phyloP scores from a whole-genome alignment of 2,329 filamentous ascomycete genomes.

The Diaporthe citriasiana region DNA sequence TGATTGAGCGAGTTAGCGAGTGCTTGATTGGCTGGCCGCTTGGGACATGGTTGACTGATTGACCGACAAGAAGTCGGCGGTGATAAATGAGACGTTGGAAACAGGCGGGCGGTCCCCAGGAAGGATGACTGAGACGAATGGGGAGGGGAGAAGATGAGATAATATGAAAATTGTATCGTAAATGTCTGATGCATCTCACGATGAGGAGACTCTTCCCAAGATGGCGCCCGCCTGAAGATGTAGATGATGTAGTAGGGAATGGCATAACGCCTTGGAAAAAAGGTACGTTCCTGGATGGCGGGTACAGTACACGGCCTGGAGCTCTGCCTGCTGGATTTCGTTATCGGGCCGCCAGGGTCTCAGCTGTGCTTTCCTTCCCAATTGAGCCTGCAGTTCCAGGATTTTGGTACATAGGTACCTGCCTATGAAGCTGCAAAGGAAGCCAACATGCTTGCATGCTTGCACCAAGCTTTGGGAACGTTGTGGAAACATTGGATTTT shows the following conservation, averaged over 20 bases:
- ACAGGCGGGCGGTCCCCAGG: not conserved
- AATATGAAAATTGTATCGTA: not conserved
- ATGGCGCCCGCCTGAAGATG: not conserved
- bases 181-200: not conserved
- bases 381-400: not conserved
- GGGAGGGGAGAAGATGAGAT: not conserved
- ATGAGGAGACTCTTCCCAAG: not conserved
- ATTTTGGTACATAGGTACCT: not conserved
- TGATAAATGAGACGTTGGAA: not conserved
- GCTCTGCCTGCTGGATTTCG: conserved; percentile 8
- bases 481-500: not conserved
- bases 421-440: not conserved
- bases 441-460: not conserved
- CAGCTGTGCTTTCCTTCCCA: not conserved
- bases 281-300: not conserved
- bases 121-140: not conserved
- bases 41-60: not conserved
- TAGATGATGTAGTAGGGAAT: not conserved
- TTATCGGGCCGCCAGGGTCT: not conserved
- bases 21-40: not conserved
- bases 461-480: too few relatives aligned
- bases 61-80: too few relatives aligned
- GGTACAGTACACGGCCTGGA: not conserved
- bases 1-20: not conserved
- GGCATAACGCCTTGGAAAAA: not conserved